A percentile compares a stretch with the other conserved stretches of the same genome.
phyloP scores from a whole-genome alignment of 805 yeast genomes.

The Kodamaea laetipori region DNA sequence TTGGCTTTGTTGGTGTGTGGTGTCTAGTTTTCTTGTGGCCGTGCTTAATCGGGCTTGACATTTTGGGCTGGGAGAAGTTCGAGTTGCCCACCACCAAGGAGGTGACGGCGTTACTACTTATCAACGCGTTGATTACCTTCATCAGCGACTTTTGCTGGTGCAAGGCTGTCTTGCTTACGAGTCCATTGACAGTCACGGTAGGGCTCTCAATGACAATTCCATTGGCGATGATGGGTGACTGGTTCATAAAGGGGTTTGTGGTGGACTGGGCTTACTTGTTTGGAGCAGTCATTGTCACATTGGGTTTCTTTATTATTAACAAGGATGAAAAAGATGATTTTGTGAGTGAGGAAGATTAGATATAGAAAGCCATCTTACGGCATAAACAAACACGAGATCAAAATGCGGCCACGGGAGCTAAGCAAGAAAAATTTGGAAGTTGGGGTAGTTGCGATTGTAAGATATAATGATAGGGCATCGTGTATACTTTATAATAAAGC shows the following conservation, averaged over 20 bases:
- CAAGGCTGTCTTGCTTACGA: slow-evolving; percentile 86
- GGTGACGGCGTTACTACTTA: slow-evolving; percentile 53
- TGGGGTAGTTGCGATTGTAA: too few species aligned
- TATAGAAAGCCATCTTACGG: slow-evolving; percentile 6
- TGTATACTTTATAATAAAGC: too few species aligned
- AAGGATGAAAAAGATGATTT: slow-evolving; percentile 71
- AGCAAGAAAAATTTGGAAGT: too few species aligned
- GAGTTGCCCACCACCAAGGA: slow-evolving; percentile 62
- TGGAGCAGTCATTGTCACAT: slow-evolving; percentile 80
- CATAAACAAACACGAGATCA: background rate
- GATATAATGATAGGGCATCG: too few species aligned
- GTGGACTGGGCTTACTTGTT: slow-evolving; percentile 64
- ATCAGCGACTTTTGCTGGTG: slow-evolving; percentile 96
- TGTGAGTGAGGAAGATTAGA: slow-evolving; percentile 15
- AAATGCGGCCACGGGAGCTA: background rate
- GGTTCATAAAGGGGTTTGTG: slow-evolving; percentile 64
- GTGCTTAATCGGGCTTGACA: slow-evolving; percentile 63
- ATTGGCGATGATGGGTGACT: slow-evolving; percentile 89
- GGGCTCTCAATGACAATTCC: slow-evolving; percentile 94
- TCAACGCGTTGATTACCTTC: slow-evolving; percentile 78
- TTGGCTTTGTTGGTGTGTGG: slow-evolving; percentile 92
- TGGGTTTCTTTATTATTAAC: slow-evolving; percentile 83
- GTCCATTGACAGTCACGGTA: slow-evolving; percentile 93
- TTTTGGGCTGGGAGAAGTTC: slow-evolving; percentile 64
- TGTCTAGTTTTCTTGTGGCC: slow-evolving; percentile 83